Base-by-base conservation (phyloP, 768 basidiomycete species). In the Auricularia cornea region DNA sequence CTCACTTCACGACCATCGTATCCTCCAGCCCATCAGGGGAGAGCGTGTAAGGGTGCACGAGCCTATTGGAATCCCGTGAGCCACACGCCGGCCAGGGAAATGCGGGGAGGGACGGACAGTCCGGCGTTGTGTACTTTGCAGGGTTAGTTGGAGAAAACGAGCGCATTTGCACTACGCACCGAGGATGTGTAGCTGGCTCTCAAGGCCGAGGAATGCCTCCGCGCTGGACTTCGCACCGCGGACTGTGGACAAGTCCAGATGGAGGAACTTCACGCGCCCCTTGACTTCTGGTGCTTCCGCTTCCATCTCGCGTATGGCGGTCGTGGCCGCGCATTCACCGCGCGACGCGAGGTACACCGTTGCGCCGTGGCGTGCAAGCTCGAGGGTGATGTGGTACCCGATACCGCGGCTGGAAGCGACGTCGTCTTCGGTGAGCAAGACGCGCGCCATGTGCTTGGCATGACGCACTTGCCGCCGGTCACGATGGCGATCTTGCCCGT, bases 391-490 rank as follows among this genome's bases (percentile, higher is more conserved):
- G 0, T 76, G 76, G 65, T 78, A 80, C 0, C 85, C 85, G 18
- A 83, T 76, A 1, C 83, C 81, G 0, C 76, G 68, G 56, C 81
- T 83, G 52, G 26, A 59, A 12, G 12, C 8, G 2, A 23, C 16
- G 33, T 0, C 4, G 23, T 6, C n/a, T n/a, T n/a, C 8, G 3
- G 12, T 29, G 51, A 35, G 44, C 60, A n/a, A n/a, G n/a, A n/a
- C n/a, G n/a, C n/a, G n/a, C n/a, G n/a, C n/a, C n/a, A n/a, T n/a
- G n/a, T n/a, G n/a, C n/a, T n/a, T n/a, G n/a, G n/a, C n/a, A n/a
- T n/a, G n/a, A 69, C 77, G 72, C 62, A 84, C 82, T 85, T 86
- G 66, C 79, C 83, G 18, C 84, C 85, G 0, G 84, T 86, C 23
- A 87, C 80, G 44, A 85, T 71, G 54, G 74, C 69, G n/a, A 85